phyloP scores from a whole-genome alignment of 345 rosid species.

The Salix koriyanagi region DNA sequence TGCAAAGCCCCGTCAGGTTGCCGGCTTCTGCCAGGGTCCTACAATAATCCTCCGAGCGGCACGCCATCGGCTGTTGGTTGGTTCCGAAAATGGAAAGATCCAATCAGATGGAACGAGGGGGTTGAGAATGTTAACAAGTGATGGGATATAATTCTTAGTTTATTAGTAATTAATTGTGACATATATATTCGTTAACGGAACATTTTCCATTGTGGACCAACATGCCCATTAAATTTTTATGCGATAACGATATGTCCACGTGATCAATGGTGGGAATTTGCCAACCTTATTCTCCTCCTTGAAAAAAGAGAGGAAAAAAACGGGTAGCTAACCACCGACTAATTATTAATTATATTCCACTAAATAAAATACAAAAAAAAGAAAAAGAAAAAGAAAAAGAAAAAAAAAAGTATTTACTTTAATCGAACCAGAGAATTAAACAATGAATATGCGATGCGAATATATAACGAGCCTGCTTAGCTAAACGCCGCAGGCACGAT shows the following conservation, averaged over 20 bases:
- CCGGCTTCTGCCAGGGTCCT: constrained; percentile 3
- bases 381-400: not conserved
- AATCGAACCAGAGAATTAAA: not conserved
- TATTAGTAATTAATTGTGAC: too few species aligned
- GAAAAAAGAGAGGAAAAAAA: not conserved
- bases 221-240: constrained; percentile 16
- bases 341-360: not conserved
- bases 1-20: constrained; percentile 8
- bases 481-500: constrained; percentile 9
- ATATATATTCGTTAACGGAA: not conserved
- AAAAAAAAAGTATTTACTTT: not conserved
- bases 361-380: not conserved
- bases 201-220: constrained; percentile 21
- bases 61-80: not conserved
- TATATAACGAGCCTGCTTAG: constrained; percentile 4
- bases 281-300: constrained; percentile 11
- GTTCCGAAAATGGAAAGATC: not conserved
- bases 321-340: constrained; percentile 4
- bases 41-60: not conserved
- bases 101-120: not conserved
- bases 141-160: not conserved
- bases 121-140: not conserved
- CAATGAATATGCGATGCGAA: constrained; percentile 6
- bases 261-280: constrained; percentile 33
- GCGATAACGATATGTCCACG: constrained; percentile 32